Base-by-base conservation (phyloP, 371 early-diverging fungal species). In the Neoconidiobolus thromboides region DNA sequence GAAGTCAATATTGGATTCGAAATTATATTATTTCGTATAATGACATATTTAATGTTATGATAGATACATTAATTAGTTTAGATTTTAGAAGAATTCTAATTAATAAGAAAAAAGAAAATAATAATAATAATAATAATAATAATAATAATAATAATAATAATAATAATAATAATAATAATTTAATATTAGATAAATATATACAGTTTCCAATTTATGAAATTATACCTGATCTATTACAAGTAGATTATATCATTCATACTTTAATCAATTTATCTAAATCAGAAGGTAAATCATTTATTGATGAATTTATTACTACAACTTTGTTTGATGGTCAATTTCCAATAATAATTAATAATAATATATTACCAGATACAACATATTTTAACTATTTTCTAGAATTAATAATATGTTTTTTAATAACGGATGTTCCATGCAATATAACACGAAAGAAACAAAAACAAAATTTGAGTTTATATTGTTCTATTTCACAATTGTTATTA, bases 161-260 rank as follows among this genome's bases (percentile, higher is more conserved):
- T 26, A 26, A 26, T 26, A 26, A 26, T 26, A 26, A 26, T 26
- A 26, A 26, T 26, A 26, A 26, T 26, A 26, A 26, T 26, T 26
- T 26, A 26, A 26, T 26, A 26, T 26, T 26, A 26, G 26, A 26
- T 26, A 26, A 26, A 26, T 26, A 26, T 26, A 26, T 26, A 26
- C 26, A 26, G 26, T 26, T 49, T 14, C 43, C 57, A 5, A 42
- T 40, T 36, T 57, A 57, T n/a, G 57, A 57, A 43, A 57, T 44
- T 12, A 26, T 46, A 7, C 57, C 57, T n/a, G 57, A 57, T 37
- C 57, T 57, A n/a, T 37, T 57, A 6, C 57, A 57, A 36, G 40
- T 44, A 42, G 57, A 57, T 12, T 57, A 57, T 40, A 12, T 40
- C 2, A 15, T 57, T 26, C 4, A 42, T 6, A 57, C 57, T 26